Evolutionary conservation across 345 rosid species (phyloP).

Genomic region (Gossypium arboreum): DNA sequence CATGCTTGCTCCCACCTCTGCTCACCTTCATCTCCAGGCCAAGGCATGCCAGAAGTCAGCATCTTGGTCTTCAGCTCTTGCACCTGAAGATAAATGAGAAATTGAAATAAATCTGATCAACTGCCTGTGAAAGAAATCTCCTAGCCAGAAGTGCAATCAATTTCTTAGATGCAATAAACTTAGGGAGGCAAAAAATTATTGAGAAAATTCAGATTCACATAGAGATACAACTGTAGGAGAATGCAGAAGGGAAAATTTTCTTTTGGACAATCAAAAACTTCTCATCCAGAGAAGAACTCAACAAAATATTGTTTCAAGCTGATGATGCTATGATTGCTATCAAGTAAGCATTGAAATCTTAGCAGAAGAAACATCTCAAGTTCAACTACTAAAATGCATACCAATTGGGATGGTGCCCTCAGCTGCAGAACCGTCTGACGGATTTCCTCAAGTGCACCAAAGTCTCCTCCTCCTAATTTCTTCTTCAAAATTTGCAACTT

Average conservation of each 20-base stretch:
- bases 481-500: conserved; percentile 59
- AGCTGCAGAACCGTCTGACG: conserved; percentile 70
- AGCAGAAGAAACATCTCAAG: background rate
- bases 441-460: conserved; percentile 57
- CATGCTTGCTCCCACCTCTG: conserved; percentile 95
- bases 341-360: background rate
- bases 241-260: background rate
- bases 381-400: conserved; percentile 27
- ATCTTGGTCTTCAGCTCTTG: conserved; percentile 78
- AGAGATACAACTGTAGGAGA: background rate
- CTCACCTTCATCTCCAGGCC: conserved; percentile 99
- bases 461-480: conserved; percentile 56
- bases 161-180: background rate
- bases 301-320: background rate
- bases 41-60: conserved; percentile 87
- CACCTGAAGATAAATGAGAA: conserved; percentile 46
- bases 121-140: background rate
- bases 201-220: background rate
- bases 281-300: background rate
- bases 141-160: background rate
- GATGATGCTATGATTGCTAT: background rate
- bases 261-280: background rate
- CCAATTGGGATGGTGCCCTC: conserved; percentile 71
- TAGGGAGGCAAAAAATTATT: background rate
- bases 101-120: background rate